Percentiles rank a stretch among this genome's conserved stretches.
These are phyloP conservation scores for Pyronema omphalodes DNA, from an alignment of 495 filamentous ascomycete genomes.

Conservation along the genomic window DNA sequence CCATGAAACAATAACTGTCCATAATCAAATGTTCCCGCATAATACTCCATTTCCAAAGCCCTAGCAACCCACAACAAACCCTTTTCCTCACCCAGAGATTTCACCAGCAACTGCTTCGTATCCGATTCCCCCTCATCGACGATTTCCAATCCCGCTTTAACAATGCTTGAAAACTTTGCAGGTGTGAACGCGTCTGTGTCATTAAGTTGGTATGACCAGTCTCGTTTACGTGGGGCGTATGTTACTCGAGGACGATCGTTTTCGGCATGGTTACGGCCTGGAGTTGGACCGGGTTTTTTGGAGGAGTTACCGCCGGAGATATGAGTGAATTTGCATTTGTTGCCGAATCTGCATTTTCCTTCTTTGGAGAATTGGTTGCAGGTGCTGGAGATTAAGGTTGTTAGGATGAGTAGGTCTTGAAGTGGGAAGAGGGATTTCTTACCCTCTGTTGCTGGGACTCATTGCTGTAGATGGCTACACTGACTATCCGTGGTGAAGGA, in stretches of 20 bases:
- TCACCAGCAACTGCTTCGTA: conserved; percentile 13
- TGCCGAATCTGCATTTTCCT: conserved; percentile 8
- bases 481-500: neutral
- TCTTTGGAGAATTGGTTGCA: neutral
- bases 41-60: conserved; percentile 11
- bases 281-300: neutral
- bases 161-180: conserved; percentile 8
- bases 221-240: neutral
- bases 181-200: neutral
- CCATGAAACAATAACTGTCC: neutral
- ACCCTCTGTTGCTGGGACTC: neutral
- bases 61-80: conserved; percentile 14
- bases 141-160: conserved; percentile 9
- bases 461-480: neutral
- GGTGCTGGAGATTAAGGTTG: neutral
- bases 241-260: neutral
- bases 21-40: neutral
- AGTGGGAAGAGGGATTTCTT: neutral
- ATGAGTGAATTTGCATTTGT: conserved; percentile 12
- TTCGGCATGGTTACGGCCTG: neutral
- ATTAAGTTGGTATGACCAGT: neutral
- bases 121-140: conserved; percentile 16
- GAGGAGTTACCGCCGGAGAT: neutral
- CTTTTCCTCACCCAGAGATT: conserved; percentile 10
- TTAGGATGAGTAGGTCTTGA: neutral